Evolutionary conservation across 768 basidiomycete genomes (phyloP).

Genomic region (Chalciporus pseudorubinellus): DNA sequence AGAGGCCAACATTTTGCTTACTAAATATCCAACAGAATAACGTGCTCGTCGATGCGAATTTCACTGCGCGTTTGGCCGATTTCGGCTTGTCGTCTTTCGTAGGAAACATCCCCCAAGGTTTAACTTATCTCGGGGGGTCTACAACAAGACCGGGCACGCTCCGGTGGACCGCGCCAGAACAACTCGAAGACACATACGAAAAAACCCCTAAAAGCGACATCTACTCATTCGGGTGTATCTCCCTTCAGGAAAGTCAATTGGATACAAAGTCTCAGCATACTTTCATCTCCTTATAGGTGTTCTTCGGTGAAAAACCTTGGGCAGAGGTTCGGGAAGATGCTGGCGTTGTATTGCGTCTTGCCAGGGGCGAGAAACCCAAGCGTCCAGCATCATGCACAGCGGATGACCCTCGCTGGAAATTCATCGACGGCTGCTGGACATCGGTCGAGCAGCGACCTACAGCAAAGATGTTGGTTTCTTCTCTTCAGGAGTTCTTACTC

Average conservation of each 20-base stretch:
- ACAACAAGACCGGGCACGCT: slow-evolving; percentile 36
- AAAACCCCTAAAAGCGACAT: slow-evolving; percentile 12
- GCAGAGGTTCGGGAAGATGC: not conserved
- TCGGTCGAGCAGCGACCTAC: not conserved
- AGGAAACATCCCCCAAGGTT: not conserved
- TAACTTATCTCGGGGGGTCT: slow-evolving; percentile 5
- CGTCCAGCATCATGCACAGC: not conserved
- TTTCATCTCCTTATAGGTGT: not conserved
- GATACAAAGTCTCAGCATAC: not conserved
- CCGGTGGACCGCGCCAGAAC: slow-evolving; percentile 43
- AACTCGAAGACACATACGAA: slow-evolving; percentile 15
- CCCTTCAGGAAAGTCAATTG: slow-evolving; percentile 2
- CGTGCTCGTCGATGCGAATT: slow-evolving; percentile 12
- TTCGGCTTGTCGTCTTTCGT: slow-evolving; percentile 37
- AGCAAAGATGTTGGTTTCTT: not conserved
- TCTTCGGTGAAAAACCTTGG: slow-evolving; percentile 1
- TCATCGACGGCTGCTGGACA: slow-evolving; percentile 1
- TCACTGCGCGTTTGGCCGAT: slow-evolving; percentile 40
- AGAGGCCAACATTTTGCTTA: not conserved
- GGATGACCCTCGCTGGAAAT: not conserved
- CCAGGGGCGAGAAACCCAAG: not conserved
- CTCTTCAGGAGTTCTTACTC: not conserved
- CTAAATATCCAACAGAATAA: slow-evolving; percentile 6
- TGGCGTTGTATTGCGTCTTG: slow-evolving; percentile 3
- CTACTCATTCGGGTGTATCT: slow-evolving; percentile 29